Conservation (phyloP, 768 basidiomycete species). For the Phylloporus scabripes region DNA sequence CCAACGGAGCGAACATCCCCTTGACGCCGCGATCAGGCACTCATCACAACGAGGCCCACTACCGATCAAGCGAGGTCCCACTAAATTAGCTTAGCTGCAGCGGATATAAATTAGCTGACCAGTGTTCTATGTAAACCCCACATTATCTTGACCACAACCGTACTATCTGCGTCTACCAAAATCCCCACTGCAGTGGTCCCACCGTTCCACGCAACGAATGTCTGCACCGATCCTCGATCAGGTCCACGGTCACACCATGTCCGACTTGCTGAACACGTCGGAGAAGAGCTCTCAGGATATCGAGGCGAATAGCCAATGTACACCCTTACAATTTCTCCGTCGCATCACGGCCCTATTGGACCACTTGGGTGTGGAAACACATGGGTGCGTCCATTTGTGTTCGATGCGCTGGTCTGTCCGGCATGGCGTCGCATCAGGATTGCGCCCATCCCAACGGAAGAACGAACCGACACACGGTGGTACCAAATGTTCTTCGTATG, state of each 20-base stretch:
- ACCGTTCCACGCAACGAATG: not conserved
- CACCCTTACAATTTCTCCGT: slow-evolving; percentile 13
- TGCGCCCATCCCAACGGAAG: slow-evolving; percentile 32
- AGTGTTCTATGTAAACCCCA: not conserved
- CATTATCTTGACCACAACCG: not conserved
- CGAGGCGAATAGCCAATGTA: not conserved
- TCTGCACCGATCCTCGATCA: not conserved
- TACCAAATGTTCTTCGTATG: slow-evolving; percentile 49
- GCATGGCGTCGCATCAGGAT: slow-evolving; percentile 24
- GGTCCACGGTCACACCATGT: not conserved
- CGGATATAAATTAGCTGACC: not conserved
- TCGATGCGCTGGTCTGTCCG: not conserved
- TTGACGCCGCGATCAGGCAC: not conserved
- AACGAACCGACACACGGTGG: slow-evolving; percentile 37
- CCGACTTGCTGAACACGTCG: not conserved
- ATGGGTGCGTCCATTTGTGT: slow-evolving; percentile 29
- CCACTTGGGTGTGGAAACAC: slow-evolving; percentile 38
- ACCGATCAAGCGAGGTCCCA: not conserved
- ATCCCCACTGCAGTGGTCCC: not conserved
- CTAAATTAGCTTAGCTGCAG: not conserved
- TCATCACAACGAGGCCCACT: not conserved
- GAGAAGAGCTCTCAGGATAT: slow-evolving; percentile 2
- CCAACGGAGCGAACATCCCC: not conserved
- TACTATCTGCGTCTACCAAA: not conserved
- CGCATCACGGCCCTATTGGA: slow-evolving; percentile 26